Base-by-base conservation (phyloP, 768 basidiomycete genomes). In the Calocybe indica region DNA sequence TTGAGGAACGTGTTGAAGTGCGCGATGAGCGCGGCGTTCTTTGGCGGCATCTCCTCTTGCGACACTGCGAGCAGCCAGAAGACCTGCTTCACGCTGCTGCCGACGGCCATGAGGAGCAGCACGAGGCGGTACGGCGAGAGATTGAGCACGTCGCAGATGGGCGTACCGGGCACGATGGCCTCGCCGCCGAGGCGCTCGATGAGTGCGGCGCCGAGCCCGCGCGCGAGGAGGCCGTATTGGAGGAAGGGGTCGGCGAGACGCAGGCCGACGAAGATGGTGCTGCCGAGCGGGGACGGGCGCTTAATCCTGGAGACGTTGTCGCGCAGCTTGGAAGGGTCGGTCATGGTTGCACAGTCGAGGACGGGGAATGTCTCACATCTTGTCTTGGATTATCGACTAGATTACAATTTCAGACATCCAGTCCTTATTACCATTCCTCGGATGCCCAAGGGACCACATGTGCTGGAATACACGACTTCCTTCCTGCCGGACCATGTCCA, bases 1-100 rank as follows among this genome's bases (percentile, higher is more conserved):
- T 55, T 57, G 36, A 53, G 8, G 8, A 46, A 8, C 13, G 40
- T 36, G 48, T 62, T 60, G 46, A 50, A 52, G 5, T 35, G 13
- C 36, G 51, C 39, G 44, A 58, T 43, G 28, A n/a, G 8, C 5
- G 53, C 14, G 0, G 57, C 47, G 6, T 12, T 38, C 42, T 34
- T 44, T 7, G 49, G 5, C 9, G 52, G 43, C 41, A 51, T 51
- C 35, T 51, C 50, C 7, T 51, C 40, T 31, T 51, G 45, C 1
- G 40, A 45, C 6, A 51, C 30, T 5, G 50, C 11, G 15, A 40
- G 35, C 33, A 51, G 29, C 50, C 50, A 51, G 39, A 51, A 42
- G 14, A 51, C 22, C 41, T 51, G 50, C 15, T 51, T 51, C 30
- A 51, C 33, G 13, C 46, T 47, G 41, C 31, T 39, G 11, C 50